Percentiles rank a stretch among this genome's conserved stretches.
phyloP scores from a whole-genome alignment of 208 protist species.

The Naegleria lovaniensis region DNA sequence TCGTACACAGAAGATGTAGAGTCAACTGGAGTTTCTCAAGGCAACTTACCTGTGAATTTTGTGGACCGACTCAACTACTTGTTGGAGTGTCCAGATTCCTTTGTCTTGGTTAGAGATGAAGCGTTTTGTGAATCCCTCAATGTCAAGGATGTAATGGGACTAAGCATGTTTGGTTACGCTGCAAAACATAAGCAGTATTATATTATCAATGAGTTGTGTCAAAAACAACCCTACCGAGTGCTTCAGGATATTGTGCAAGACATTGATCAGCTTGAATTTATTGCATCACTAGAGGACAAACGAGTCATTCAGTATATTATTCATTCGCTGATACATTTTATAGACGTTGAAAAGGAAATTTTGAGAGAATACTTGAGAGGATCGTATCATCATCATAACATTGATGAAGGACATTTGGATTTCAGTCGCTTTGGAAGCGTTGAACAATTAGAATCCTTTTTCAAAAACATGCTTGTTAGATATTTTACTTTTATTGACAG shows the following conservation, averaged over 20 bases:
- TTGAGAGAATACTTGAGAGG: neutral
- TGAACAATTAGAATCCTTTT: neutral
- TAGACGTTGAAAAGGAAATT: neutral
- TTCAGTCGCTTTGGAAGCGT: neutral
- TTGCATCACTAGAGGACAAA: neutral
- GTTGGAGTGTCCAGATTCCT: neutral
- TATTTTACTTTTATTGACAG: neutral
- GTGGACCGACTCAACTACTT: neutral
- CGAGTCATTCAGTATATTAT: neutral
- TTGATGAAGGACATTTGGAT: neutral
- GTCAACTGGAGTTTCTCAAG: neutral
- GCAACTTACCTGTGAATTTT: too few relatives aligned
- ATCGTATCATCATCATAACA: neutral
- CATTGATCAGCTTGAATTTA: neutral
- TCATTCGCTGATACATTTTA: neutral
- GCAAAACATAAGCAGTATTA: neutral
- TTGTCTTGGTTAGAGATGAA: neutral
- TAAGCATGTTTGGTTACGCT: neutral
- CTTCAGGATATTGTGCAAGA: neutral
- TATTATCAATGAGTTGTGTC: neutral
- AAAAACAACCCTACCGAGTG: neutral
- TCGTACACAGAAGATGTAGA: neutral
- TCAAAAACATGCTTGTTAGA: neutral
- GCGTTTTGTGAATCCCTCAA: neutral
- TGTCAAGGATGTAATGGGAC: neutral